Base-by-base conservation (phyloP, 1,139 yeast species). In the Blastobotrys arbuscula region DNA sequence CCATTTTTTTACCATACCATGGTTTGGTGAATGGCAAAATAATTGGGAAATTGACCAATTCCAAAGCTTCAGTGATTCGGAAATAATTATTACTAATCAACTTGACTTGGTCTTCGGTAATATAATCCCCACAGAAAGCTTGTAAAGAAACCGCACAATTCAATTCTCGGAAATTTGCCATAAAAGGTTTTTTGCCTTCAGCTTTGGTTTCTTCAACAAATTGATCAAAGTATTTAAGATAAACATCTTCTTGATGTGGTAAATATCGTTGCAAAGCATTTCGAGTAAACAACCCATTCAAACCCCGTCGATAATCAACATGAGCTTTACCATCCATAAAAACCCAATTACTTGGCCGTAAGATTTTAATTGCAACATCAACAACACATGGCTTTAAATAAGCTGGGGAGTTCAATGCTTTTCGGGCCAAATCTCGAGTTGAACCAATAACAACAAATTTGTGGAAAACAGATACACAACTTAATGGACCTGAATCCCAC, bases 311-410 rank as follows among this genome's bases (percentile, higher is more conserved):
- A 72, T 90, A 92, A 68, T 92, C 98, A 53, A 82, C 80, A 63
- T 92, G 98, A 30, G 81, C 94, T 72, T 89, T 88, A 59, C 98
- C 98, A 64, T 92, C 98, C 62, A 89, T 72, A 67, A 92, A 92
- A 44, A 92, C 98, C 98, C 98, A 92, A 73, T 90, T 92, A 46
- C 92, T 76, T 41, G 97, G 97, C 69, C 97, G 80, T 63, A 92
- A 74, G 59, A 92, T 87, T 71, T 90, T 92, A 57, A 81, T 75
- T 19, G 97, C 98, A 49, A 89, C 97, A 65, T 92, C 98, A 55
- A 92, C 98, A 53, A 92, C 96, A 73, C 98, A 92, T 7, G 98
- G 98, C 67, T 89, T 89, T 52, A 88, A 97, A 64, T 76, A 92
- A 51, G 79, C 76, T 33, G 97, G 95, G 26, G 95, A 81, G 61